phyloP scores from a whole-genome alignment of 805 yeast species.

The Phaffomyces opuntiae region DNA sequence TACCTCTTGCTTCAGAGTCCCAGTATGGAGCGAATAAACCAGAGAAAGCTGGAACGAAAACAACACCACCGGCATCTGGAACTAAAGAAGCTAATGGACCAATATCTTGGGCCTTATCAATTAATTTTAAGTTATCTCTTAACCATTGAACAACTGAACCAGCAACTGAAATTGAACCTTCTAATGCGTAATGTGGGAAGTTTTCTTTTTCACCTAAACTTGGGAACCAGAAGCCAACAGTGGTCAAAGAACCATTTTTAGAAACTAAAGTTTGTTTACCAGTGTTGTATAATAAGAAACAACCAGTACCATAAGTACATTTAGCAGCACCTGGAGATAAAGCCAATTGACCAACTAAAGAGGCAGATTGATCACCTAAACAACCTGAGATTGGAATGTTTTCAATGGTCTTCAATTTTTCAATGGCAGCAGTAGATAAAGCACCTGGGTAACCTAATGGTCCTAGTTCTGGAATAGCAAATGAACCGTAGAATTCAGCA shows the following conservation, averaged over 20 bases:
- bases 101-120: constrained; percentile 75
- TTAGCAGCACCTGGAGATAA: constrained; percentile 79
- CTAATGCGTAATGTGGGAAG: constrained; percentile 80
- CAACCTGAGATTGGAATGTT: constrained; percentile 81
- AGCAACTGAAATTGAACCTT: constrained; percentile 95
- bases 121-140: constrained; percentile 80
- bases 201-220: constrained; percentile 36
- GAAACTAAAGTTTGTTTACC: constrained; percentile 68
- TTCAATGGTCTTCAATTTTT: constrained; percentile 40
- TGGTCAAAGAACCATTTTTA: constrained; percentile 78
- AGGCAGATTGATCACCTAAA: constrained; percentile 91
- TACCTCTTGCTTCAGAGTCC: constrained; percentile 89
- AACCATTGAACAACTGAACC: constrained; percentile 94
- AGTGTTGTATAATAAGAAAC: constrained; percentile 83
- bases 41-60: constrained; percentile 90
- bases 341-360: constrained; percentile 89
- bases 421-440: constrained; percentile 45
- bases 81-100: constrained; percentile 87
- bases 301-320: constrained; percentile 96
- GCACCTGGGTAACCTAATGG: constrained; percentile 43
- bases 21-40: constrained; percentile 96
- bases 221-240: constrained; percentile 88
- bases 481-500: constrained; percentile 70
- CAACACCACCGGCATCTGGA: constrained; percentile 80
- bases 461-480: constrained; percentile 52